These are phyloP conservation scores for Aureobasidium sp. DNA, from an alignment of 2,329 filamentous ascomycete genomes.

Conservation along the genomic window DNA sequence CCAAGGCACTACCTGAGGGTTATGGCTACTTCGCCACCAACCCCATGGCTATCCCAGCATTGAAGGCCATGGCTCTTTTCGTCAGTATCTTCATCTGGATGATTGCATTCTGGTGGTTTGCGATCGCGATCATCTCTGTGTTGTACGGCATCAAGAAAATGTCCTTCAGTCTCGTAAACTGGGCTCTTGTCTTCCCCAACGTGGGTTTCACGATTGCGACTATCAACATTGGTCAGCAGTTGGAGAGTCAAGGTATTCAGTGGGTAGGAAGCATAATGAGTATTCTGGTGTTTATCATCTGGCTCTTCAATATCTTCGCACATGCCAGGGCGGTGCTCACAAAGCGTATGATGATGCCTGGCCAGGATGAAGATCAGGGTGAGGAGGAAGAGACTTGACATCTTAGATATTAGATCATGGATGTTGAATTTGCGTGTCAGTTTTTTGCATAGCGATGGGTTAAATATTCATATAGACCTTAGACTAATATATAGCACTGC, in stretches of 20 bases:
- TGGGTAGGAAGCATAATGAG: constrained; percentile 50
- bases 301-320: constrained; percentile 40
- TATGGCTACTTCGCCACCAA: constrained; percentile 18
- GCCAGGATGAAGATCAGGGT: constrained; percentile 49
- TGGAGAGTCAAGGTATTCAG: constrained; percentile 44
- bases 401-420: neutral
- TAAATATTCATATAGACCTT: neutral
- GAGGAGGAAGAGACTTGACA: constrained; percentile 14
- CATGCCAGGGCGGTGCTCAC: constrained; percentile 43
- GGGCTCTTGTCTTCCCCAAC: constrained; percentile 59
- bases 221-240: constrained; percentile 43
- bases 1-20: constrained; percentile 15
- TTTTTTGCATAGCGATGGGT: neutral
- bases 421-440: too few relatives aligned
- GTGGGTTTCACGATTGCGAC: constrained; percentile 53
- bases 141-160: constrained; percentile 17
- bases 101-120: constrained; percentile 36
- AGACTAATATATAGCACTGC: neutral
- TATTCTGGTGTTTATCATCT: constrained; percentile 45
- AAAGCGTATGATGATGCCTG: constrained; percentile 48
- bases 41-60: constrained; percentile 15
- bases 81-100: constrained; percentile 39
- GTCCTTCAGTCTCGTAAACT: constrained; percentile 36
- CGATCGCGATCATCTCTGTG: constrained; percentile 16
- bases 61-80: constrained; percentile 20